phyloP scores from a whole-genome alignment of 2,329 filamentous ascomycete species.

The Epicoccum sorghinum region DNA sequence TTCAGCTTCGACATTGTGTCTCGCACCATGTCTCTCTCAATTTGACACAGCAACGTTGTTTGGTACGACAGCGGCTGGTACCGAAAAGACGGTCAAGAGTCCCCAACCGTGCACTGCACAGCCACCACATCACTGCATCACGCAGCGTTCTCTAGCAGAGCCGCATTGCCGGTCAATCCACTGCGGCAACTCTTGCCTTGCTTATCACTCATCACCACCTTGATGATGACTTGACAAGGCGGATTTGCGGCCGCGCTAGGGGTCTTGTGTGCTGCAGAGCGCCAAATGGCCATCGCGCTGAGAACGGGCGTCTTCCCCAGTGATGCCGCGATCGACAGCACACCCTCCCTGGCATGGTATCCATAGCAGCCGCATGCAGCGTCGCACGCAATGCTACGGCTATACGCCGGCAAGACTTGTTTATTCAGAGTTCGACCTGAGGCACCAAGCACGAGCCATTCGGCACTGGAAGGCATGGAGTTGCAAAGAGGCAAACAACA shows the following conservation, averaged over 20 bases:
- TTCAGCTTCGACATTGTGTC: too few relatives aligned
- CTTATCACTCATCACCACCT: background rate
- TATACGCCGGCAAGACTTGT: too few relatives aligned
- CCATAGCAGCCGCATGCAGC: too few relatives aligned
- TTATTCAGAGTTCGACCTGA: too few relatives aligned
- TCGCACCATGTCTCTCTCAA: background rate
- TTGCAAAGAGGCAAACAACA: too few relatives aligned
- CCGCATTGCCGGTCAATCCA: constrained; percentile 17
- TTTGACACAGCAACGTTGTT: background rate
- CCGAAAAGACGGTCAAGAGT: constrained; percentile 11
- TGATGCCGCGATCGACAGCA: too few relatives aligned
- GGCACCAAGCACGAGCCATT: too few relatives aligned
- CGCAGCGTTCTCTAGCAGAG: background rate
- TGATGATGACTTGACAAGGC: constrained; percentile 1
- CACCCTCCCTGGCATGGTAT: too few relatives aligned
- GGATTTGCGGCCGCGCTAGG: constrained; percentile 10
- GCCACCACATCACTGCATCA: constrained; percentile 16
- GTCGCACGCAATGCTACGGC: too few relatives aligned
- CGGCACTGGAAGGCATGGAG: too few relatives aligned
- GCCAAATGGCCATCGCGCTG: background rate
- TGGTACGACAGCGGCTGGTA: constrained; percentile 12
- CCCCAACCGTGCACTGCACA: constrained; percentile 14
- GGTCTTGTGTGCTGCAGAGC: background rate
- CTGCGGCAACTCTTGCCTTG: constrained; percentile 1
- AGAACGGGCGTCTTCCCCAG: too few relatives aligned